Conservation (phyloP, 139 green algal species). For the Raphidocelis subcapitata region DNA sequence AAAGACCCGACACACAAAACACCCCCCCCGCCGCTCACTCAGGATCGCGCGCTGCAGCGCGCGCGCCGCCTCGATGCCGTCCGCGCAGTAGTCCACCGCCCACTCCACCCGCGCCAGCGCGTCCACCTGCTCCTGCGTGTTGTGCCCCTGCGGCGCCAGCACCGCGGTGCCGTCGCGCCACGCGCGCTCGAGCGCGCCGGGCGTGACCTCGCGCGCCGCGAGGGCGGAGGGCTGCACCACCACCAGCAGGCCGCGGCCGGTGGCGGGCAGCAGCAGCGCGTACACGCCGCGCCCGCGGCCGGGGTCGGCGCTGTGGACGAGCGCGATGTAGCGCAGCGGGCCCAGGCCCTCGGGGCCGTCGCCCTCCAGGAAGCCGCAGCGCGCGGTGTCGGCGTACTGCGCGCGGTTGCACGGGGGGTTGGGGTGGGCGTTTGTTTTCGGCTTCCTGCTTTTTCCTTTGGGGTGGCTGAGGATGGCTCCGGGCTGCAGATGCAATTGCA, state of each 20-base stretch:
- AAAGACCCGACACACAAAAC: too few relatives aligned
- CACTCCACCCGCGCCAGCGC: constrained; percentile 19
- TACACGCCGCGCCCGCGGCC: constrained; percentile 46
- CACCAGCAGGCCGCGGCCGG: constrained; percentile 50
- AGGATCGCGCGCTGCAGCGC: constrained; percentile 55
- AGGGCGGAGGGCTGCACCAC: constrained; percentile 50
- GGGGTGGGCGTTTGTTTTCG: background rate
- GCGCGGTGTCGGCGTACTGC: constrained; percentile 45
- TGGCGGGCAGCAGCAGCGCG: constrained; percentile 53
- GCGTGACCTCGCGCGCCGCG: constrained; percentile 39
- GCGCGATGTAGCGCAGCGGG: constrained; percentile 59
- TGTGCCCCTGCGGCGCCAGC: background rate
- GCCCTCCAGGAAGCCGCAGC: constrained; percentile 69
- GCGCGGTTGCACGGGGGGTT: constrained; percentile 22
- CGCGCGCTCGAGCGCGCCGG: constrained; percentile 38
- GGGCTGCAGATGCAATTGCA: too few relatives aligned
- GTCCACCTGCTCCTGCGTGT: constrained; percentile 17
- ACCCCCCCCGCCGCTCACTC: constrained; percentile 18
- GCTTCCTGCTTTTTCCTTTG: too few relatives aligned
- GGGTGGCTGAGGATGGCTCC: too few relatives aligned
- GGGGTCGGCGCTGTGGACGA: constrained; percentile 64
- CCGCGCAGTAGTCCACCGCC: constrained; percentile 65
- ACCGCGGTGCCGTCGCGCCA: constrained; percentile 55
- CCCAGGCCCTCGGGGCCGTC: constrained; percentile 41
- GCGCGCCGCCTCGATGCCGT: constrained; percentile 45